A percentile compares a stretch with the other conserved stretches of the same genome.
Conservation (phyloP, 208 protist species). For the Leptomonas pyrrhocoris region DNA sequence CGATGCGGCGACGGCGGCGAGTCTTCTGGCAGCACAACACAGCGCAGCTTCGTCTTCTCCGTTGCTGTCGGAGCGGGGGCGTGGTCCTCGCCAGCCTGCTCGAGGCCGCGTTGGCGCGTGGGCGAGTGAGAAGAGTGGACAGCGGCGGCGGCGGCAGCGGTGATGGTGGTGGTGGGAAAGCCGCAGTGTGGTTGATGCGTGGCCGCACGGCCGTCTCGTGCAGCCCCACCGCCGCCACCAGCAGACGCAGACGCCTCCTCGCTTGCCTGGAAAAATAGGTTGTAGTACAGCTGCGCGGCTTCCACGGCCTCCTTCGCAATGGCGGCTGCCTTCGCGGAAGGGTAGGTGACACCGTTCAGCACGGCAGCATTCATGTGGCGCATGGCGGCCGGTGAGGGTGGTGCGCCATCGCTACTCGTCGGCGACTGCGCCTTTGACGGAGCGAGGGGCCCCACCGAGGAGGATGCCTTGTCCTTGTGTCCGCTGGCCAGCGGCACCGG, state of each 20-base stretch:
- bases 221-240: not conserved
- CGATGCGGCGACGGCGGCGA: no score
- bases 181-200: no score
- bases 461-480: not conserved
- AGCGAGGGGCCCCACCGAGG: not conserved
- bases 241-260: not conserved
- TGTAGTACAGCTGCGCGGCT: constrained; percentile 46
- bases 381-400: not conserved
- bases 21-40: no score
- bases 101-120: not conserved
- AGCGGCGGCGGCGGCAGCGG: not conserved
- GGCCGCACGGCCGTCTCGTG: not conserved
- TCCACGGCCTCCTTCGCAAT: constrained; percentile 41
- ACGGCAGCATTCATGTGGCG: constrained; percentile 37
- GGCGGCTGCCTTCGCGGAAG: constrained; percentile 24
- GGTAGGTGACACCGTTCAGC: constrained; percentile 32
- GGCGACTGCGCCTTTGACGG: not conserved
- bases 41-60: no score
- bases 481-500: not conserved
- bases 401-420: not conserved
- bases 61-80: no score
- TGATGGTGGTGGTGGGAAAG: no score
- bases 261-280: constrained; percentile 40
- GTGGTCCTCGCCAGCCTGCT: no score
- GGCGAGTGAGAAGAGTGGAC: not conserved